phyloP scores from a whole-genome alignment of 2,329 filamentous ascomycete genomes.

The Furcasterigmium sp. region DNA sequence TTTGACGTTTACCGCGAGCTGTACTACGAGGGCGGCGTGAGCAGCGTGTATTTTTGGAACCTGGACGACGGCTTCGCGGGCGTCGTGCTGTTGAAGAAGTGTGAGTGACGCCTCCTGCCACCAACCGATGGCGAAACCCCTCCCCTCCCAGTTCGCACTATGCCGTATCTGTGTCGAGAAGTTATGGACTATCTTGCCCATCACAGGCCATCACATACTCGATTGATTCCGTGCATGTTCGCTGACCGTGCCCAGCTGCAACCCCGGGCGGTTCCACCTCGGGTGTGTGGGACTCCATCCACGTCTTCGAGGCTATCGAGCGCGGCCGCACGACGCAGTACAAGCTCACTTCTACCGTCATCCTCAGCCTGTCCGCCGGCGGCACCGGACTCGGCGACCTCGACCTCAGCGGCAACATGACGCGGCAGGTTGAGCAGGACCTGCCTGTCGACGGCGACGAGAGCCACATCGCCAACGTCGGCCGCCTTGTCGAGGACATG shows the following conservation, averaged over 20 bases:
- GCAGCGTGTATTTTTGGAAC: slow-evolving; percentile 97
- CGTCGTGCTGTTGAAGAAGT: slow-evolving; percentile 92
- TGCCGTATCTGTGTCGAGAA: too few species aligned
- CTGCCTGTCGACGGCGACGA: slow-evolving; percentile 84
- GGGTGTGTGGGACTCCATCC: slow-evolving; percentile 95
- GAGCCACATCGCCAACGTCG: slow-evolving; percentile 93
- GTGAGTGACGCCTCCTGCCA: slow-evolving; percentile 37
- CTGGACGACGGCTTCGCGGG: slow-evolving; percentile 96
- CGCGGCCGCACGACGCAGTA: slow-evolving; percentile 90
- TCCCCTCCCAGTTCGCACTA: too few species aligned
- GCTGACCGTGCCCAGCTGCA: slow-evolving; percentile 46
- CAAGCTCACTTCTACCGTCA: slow-evolving; percentile 95
- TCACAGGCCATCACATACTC: too few species aligned
- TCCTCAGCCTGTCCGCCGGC: slow-evolving; percentile 72
- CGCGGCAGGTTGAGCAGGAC: slow-evolving; percentile 89
- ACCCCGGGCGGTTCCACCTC: slow-evolving; percentile 60
- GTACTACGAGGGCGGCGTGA: slow-evolving; percentile 95
- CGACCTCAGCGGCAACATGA: slow-evolving; percentile 97
- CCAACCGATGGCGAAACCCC: neutral
- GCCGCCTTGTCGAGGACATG: slow-evolving; percentile 95
- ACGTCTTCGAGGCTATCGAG: slow-evolving; percentile 96
- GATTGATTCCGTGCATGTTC: too few species aligned
- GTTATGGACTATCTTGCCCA: too few species aligned
- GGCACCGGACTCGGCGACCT: slow-evolving; percentile 66
- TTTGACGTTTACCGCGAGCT: slow-evolving; percentile 96